Conservation (phyloP, 2,329 filamentous ascomycete species). For the Dactylella cylindrospora region DNA sequence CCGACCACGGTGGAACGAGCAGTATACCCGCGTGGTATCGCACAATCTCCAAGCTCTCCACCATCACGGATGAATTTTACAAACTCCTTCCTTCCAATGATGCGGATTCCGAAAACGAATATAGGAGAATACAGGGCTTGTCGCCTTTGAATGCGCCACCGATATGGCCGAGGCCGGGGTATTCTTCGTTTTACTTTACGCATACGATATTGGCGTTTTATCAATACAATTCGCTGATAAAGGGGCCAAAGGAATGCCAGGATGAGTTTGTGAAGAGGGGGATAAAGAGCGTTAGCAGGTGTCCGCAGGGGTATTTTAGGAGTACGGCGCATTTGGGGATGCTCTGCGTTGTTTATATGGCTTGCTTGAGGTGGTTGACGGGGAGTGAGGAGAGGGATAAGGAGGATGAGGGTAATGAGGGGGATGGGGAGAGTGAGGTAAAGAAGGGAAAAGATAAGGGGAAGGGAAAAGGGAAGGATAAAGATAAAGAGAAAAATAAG, state of each 20-base stretch:
- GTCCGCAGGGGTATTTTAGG: slow-evolving; percentile 39
- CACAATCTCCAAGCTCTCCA: slow-evolving; percentile 18
- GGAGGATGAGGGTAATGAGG: neutral
- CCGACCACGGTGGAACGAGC: neutral
- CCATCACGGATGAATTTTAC: slow-evolving; percentile 23
- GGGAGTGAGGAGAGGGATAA: neutral
- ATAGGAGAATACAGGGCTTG: slow-evolving; percentile 27
- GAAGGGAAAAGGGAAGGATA: neutral
- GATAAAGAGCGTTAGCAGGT: slow-evolving; percentile 32
- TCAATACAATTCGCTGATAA: slow-evolving; percentile 34
- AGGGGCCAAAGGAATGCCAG: slow-evolving; percentile 25
- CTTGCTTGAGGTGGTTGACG: slow-evolving; percentile 23
- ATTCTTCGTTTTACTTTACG: slow-evolving; percentile 38
- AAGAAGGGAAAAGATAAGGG: neutral
- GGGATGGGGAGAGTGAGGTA: neutral
- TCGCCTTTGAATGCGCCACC: slow-evolving; percentile 33
- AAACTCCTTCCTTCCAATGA: slow-evolving; percentile 27
- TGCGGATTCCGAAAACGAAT: slow-evolving; percentile 34
- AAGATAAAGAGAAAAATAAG: neutral
- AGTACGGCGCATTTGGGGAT: slow-evolving; percentile 40
- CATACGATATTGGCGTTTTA: slow-evolving; percentile 39
- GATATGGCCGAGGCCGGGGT: slow-evolving; percentile 29
- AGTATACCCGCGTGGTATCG: slow-evolving; percentile 32
- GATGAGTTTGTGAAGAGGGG: slow-evolving; percentile 17
- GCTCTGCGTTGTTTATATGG: slow-evolving; percentile 34